phyloP scores from a whole-genome alignment of 2,329 filamentous ascomycete species.

The Pseudogymnoascus sp. region DNA sequence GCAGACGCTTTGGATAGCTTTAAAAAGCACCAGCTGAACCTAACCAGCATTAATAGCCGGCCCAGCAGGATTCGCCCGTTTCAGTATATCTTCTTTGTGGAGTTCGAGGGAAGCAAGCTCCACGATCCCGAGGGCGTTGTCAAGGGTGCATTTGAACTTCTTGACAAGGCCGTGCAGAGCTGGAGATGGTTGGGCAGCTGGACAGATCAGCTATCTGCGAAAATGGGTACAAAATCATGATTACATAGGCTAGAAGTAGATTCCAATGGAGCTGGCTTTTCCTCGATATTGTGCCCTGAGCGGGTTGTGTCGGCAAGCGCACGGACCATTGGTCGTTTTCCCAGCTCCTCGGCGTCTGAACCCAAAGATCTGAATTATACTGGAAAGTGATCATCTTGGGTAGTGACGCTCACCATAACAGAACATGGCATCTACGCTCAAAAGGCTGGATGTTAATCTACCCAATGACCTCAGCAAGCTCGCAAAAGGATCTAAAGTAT shows the following conservation, averaged over 20 bases:
- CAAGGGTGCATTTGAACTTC: conserved; percentile 48
- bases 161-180: conserved; percentile 48
- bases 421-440: not conserved
- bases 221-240: not conserved
- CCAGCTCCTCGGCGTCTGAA: not conserved
- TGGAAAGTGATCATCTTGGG: not conserved
- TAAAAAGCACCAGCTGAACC: conserved; percentile 60
- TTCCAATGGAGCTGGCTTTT: not conserved
- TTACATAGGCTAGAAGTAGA: not conserved
- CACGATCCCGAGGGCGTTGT: conserved; percentile 49
- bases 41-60: conserved; percentile 84
- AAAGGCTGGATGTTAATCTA: not conserved
- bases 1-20: conserved; percentile 77
- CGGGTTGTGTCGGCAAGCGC: not conserved
- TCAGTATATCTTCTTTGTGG: conserved; percentile 92
- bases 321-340: not conserved
- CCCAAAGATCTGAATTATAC: not conserved
- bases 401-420: not conserved
- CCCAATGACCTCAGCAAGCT: not conserved
- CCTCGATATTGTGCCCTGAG: not conserved
- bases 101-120: conserved; percentile 61
- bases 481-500: not conserved
- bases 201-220: conserved; percentile 30
- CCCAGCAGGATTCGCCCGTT: conserved; percentile 69
- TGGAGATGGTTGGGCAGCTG: conserved; percentile 66